Percentiles rank a stretch among this genome's conserved stretches.
These are phyloP conservation scores for Prunella vulgaris DNA, from an alignment of 257 asterid species.

Conservation along the genomic window DNA sequence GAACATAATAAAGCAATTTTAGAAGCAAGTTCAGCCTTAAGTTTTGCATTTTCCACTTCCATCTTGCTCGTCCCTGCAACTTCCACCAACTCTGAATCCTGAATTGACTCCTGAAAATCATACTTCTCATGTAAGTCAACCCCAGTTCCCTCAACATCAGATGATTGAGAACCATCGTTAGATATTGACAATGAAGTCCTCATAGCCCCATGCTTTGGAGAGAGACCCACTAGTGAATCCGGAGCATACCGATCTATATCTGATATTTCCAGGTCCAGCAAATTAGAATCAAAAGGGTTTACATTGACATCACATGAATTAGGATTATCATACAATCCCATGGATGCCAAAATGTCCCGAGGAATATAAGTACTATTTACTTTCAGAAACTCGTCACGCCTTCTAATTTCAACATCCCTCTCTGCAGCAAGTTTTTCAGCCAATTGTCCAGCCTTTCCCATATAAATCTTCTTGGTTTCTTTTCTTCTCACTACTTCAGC, in stretches of 20 bases:
- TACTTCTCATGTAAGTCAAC: slow-evolving; percentile 35
- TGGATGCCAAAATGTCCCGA: slow-evolving; percentile 72
- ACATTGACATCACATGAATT: slow-evolving; percentile 84
- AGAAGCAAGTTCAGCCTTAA: slow-evolving; percentile 97
- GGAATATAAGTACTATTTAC: slow-evolving; percentile 69
- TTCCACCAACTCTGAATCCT: slow-evolving; percentile 74
- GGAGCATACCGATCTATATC: slow-evolving; percentile 91
- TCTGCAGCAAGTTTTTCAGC: slow-evolving; percentile 92
- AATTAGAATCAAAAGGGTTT: slow-evolving; percentile 72
- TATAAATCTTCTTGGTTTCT: slow-evolving; percentile 86
- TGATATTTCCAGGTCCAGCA: slow-evolving; percentile 70
- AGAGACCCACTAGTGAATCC: slow-evolving; percentile 63
- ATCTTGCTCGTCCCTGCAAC: slow-evolving; percentile 91
- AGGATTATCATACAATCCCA: slow-evolving; percentile 89
- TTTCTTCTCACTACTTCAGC: slow-evolving; percentile 93
- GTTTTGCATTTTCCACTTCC: slow-evolving; percentile 94
- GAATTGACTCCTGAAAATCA: slow-evolving; percentile 51
- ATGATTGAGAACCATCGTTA: slow-evolving; percentile 49
- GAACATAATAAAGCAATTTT: slow-evolving; percentile 85
- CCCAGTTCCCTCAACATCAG: slow-evolving; percentile 49
- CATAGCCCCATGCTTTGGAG: slow-evolving; percentile 44
- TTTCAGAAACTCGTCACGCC: slow-evolving; percentile 80
- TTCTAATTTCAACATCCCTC: slow-evolving; percentile 80
- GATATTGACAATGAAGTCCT: slow-evolving; percentile 57
- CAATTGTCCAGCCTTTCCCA: slow-evolving; percentile 97